A percentile compares a stretch with the other conserved stretches of the same genome.
Evolutionary conservation across 306 rosid species (phyloP).

Genomic region (Acacia crassicarpa): DNA sequence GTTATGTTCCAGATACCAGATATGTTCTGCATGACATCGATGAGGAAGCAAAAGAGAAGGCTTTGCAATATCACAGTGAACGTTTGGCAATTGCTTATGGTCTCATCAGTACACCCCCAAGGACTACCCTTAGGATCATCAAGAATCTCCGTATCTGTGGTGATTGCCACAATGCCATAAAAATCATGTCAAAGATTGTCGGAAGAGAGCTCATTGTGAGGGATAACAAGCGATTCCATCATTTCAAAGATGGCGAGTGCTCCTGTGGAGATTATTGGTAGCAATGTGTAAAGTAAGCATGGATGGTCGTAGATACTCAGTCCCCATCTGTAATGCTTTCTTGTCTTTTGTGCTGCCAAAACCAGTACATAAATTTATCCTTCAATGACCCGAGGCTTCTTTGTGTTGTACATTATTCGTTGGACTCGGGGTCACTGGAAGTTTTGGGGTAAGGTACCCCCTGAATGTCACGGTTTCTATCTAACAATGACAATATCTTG

Average conservation of each 20-base stretch:
- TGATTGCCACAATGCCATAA: constrained; percentile 93
- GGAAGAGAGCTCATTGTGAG: constrained; percentile 94
- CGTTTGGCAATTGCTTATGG: constrained; percentile 94
- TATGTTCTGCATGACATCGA: constrained; percentile 91
- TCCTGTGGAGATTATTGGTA: constrained; percentile 96
- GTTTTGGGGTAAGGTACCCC: neutral
- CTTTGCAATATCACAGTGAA: constrained; percentile 89
- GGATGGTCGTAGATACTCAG: constrained; percentile 26
- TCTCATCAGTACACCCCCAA: constrained; percentile 90
- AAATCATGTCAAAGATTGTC: constrained; percentile 84
- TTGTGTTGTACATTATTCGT: constrained; percentile 6
- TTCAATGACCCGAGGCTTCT: constrained; percentile 2
- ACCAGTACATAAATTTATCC: constrained; percentile 17
- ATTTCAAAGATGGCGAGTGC: constrained; percentile 85
- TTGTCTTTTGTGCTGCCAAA: constrained; percentile 30
- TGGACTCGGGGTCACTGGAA: constrained; percentile 13
- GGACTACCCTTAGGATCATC: constrained; percentile 92
- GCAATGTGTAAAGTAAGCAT: constrained; percentile 10
- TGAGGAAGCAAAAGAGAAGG: constrained; percentile 88
- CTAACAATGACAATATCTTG: neutral
- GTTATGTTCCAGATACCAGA: constrained; percentile 94
- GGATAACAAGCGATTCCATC: constrained; percentile 95
- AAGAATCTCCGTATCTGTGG: constrained; percentile 95
- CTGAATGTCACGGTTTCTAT: neutral
- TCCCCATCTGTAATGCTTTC: constrained; percentile 12